Evolutionary conservation across 1,284 basidiomycete genomes (phyloP), one percentile per base, ranked within the genome.

Genomic region (Exsudoporus floridanus): DNA sequence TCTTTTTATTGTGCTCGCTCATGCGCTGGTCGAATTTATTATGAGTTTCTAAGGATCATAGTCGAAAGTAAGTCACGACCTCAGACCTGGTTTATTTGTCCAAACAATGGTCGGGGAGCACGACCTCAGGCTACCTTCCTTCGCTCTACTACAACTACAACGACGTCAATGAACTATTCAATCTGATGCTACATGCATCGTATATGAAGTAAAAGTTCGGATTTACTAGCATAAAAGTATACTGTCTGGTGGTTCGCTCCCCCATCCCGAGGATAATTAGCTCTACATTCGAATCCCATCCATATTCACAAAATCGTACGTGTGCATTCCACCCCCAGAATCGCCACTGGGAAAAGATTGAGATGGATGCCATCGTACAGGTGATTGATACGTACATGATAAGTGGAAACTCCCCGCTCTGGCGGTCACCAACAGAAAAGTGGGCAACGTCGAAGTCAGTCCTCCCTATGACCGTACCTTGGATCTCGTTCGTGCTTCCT

Each of bases 341-440:
- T 68, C 69, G 6, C 66, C 70, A 7, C 66, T 68, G 37, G 4
- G 6, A 3, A 36, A 47, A 23, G 21, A 25, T 19, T 70, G 36
- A 67, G 53, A 49, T 7, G 13, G 5, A 7, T 39, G 18, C 14
- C 36, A 35, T 44, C 25, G n/a, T 37, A 37, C 23, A 50, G 33
- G n/a, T 34, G 23, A 21, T 34, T 27, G 38, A 45, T 14, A 78
- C 84, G 61, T 66, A 88, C 86, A 87, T 76, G 43, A 88, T 71
- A 3, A 88, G 71, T 4, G 79, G 73, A 50, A 78, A 71, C 59
- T 88, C 83, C 4, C 75, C 75, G 21, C 70, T 69, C 50, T 65
- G 75, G 9, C 70, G 63, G 59, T 88, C 77, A 16, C 86, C 86
- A 13, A 87, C 55, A 0, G 78, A 75, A 62, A 88, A 87, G 52